Evolutionary conservation across 768 basidiomycete species (phyloP), one percentile per base, ranked within the genome.

Genomic region (Crassisporium funariophilum): DNA sequence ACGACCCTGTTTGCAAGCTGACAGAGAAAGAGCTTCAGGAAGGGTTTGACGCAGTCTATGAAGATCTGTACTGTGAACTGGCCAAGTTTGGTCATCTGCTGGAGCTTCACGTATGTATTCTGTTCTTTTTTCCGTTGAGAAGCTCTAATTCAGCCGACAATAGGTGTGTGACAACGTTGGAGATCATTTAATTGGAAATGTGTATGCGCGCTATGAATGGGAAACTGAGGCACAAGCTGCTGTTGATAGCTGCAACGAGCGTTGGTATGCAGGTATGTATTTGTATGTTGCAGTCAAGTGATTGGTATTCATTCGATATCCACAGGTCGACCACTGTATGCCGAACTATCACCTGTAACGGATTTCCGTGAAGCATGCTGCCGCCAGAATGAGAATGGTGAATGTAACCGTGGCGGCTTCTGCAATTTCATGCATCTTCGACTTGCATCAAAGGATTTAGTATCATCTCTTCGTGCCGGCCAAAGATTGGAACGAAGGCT

Each of bases 341-440:
- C 92, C n/a, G 97, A 99, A 61, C 79, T 99, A 19, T 95, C 92
- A 2, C 97, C 97, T 10, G 97, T 99, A 13, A 98, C 95, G 21
- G 97, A 99, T 70, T 99, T 99, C 67, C 86, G 95, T 40, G 97
- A 99, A 71, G 95, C 95, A 0, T 99, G 97, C 64, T 99, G 97
- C 67, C 83, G 97, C 37, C 97, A 99, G 68, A 98, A 99, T 59
- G 97, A 99, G 66, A 89, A 98, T 57, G 97, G 97, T 6, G 91
- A 95, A 69, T 99, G 97, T 68, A 95, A 95, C 60, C 86, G 97
- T 34, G 97, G 95, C 22, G 94, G 94, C 2, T 98, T 97, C 73
- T 98, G 95, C 70, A 98, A 99, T 68, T 99, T 99, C 63, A 97
- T 98, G 92, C 95, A 98, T 71, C 75, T 98, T 24, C 84, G 91